phyloP scores from a whole-genome alignment of 225 moss, liverwort and hornwort species.

The Asterella californica region DNA sequence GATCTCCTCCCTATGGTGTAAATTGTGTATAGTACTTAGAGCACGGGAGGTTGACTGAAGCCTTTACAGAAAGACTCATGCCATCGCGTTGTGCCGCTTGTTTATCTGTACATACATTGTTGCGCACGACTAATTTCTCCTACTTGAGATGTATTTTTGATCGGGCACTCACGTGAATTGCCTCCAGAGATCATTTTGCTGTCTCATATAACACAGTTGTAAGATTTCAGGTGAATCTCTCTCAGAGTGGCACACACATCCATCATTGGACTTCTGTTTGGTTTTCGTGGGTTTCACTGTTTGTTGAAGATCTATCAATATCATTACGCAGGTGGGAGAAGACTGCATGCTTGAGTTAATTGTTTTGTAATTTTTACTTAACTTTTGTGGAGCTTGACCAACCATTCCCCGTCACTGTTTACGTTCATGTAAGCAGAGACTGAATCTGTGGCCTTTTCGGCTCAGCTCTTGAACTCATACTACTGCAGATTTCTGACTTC shows the following conservation, averaged over 20 bases:
- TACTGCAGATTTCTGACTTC: no score
- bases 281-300: neutral
- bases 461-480: neutral
- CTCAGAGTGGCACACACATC: neutral
- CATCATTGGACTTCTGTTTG: neutral
- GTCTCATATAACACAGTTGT: neutral
- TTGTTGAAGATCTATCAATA: no score
- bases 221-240: neutral
- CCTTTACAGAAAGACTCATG: neutral
- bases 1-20: conserved; percentile 1
- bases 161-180: neutral
- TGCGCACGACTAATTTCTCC: neutral
- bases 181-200: neutral
- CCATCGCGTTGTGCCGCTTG: neutral
- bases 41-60: conserved; percentile 11
- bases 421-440: no score
- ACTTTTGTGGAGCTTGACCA: no score
- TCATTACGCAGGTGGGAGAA: no score
- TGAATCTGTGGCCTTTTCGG: neutral
- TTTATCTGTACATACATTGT: conserved; percentile 15
- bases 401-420: no score
- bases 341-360: no score
- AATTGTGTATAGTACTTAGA: conserved; percentile 3
- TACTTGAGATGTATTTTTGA: neutral
- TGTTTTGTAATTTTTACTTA: no score